Conservation (phyloP, 257 asterid genomes). For the Fraxinus anomala region DNA sequence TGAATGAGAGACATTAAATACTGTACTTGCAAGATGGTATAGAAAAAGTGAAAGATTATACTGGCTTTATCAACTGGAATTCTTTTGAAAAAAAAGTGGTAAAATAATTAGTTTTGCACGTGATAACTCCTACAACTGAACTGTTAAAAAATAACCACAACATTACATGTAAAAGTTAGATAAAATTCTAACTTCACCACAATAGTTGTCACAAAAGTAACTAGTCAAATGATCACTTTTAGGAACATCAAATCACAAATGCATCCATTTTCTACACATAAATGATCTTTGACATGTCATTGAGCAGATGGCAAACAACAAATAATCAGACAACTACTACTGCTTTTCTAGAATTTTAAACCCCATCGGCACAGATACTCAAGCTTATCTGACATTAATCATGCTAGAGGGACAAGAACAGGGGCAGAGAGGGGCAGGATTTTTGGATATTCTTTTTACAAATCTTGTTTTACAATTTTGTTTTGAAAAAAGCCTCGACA, state of each 20-base stretch:
- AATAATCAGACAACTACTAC: background rate
- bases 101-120: background rate
- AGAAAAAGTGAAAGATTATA: background rate
- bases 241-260: background rate
- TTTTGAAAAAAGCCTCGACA: background rate
- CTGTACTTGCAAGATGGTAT: background rate
- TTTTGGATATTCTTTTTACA: background rate
- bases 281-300: background rate
- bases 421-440: background rate
- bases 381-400: conserved; percentile 12
- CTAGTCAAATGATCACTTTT: background rate
- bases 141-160: background rate
- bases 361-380: background rate
- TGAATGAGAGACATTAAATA: background rate
- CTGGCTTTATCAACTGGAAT: background rate
- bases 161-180: background rate
- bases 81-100: background rate
- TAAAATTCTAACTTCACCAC: background rate
- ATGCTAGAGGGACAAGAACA: conserved; percentile 12
- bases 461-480: no score
- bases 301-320: background rate
- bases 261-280: background rate
- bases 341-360: background rate
- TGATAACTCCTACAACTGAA: background rate
- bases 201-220: background rate